Percentiles rank a stretch among this genome's conserved stretches.
Evolutionary conservation across 805 yeast species (phyloP).

Genomic region (Ogataea wickerhamii): DNA sequence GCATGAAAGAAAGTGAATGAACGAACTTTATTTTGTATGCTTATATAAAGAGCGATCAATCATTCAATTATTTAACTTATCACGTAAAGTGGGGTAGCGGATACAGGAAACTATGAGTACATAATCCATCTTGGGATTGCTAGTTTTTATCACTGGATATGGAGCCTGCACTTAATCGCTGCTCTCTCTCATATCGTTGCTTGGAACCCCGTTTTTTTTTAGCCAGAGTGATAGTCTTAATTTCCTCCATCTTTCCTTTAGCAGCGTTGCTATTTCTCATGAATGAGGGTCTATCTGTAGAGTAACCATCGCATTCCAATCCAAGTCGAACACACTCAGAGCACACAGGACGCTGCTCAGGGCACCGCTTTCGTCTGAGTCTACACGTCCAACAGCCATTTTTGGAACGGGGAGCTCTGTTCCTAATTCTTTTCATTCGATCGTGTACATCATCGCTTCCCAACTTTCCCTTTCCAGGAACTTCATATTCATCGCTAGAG

Average conservation of each 20-base stretch:
- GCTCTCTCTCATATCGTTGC: conserved; percentile 19
- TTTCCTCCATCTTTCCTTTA: conserved; percentile 46
- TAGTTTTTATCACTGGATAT: conserved; percentile 9
- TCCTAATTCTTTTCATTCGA: conserved; percentile 16
- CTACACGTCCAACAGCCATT: conserved; percentile 80
- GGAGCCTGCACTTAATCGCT: conserved; percentile 14
- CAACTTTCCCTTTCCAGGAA: conserved; percentile 4
- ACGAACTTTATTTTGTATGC: no score
- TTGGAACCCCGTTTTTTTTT: conserved; percentile 37
- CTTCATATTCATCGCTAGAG: conserved; percentile 6
- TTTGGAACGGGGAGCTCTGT: conserved; percentile 22
- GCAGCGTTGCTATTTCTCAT: conserved; percentile 43
- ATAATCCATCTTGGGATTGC: background rate
- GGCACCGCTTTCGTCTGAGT: conserved; percentile 67
- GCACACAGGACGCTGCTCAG: conserved; percentile 62
- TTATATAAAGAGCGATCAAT: background rate
- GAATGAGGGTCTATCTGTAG: conserved; percentile 48
- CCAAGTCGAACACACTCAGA: conserved; percentile 54
- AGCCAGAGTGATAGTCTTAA: conserved; percentile 37
- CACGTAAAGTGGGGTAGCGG: background rate
- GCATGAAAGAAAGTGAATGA: no score
- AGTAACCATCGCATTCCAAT: conserved; percentile 56
- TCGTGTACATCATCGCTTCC: conserved; percentile 17
- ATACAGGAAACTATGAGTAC: conserved; percentile 3
- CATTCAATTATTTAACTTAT: background rate